Base-by-base conservation (phyloP, 805 yeast genomes). In the Ogataea salicorniae region DNA sequence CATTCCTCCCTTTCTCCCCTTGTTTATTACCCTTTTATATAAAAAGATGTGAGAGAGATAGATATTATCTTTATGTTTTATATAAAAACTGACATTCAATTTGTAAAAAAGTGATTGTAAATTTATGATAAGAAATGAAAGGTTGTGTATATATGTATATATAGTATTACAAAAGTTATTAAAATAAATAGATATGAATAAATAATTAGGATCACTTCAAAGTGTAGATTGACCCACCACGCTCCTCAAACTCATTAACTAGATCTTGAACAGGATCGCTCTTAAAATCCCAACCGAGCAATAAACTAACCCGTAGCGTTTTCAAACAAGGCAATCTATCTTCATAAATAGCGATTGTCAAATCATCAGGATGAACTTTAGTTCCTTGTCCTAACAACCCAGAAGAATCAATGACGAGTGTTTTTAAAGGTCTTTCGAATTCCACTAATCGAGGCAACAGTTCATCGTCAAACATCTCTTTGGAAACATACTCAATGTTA, bases 331-430 rank as follows among this genome's bases (percentile, higher is more conserved):
- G 96, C 16, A 94, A 65, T 56, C 95, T 70, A 9, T 80, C 83
- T 50, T 91, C 97, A 60, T 80, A 75, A 18, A 91, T 68, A 0
- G 97, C 97, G 41, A 90, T 75, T 0, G 94, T 87, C 48, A 94
- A 70, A 63, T 92, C 97, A 56, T 88, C 85, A 0, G 98, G 96
- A 57, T 87, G 88, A 34, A 94, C 69, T 59, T 88, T 88, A 22
- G 83, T 78, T 2, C 89, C 77, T 48, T 91, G 87, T 2, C 97
- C 97, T 49, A 86, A 67, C 69, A 84, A 80, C 1, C 98, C 97
- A 51, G 95, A 83, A 41, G 95, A 84, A 48, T 87, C 92, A 23
- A 94, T 74, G 59, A 80, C 79, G 34, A 94, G 64, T 1, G 80
- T 75, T 45, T 71, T 73, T 50, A 92, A 67, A 1, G 88, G 87